Percentiles rank a stretch among this genome's conserved stretches.
Conservation (phyloP, 257 asterid genomes). For the Ajuga chamaepitys region DNA sequence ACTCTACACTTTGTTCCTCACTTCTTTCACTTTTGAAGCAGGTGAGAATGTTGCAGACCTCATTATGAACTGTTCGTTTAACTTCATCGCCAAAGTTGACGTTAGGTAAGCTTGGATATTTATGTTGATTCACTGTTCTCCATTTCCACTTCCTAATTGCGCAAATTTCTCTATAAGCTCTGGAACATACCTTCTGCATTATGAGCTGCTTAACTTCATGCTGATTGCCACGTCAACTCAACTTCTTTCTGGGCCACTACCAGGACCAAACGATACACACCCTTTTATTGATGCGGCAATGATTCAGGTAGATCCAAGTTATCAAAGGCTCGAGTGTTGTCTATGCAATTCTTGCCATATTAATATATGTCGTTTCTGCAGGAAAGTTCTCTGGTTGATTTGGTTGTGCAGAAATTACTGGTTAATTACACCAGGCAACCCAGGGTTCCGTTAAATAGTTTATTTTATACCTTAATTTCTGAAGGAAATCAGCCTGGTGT, state of each 20-base stretch:
- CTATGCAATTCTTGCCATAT: neutral
- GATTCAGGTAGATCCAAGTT: conserved; percentile 53
- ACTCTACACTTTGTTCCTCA: neutral
- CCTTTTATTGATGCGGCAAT: conserved; percentile 84
- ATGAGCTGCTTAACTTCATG: conserved; percentile 80
- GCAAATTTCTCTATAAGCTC: conserved; percentile 34
- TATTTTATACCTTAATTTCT: conserved; percentile 46
- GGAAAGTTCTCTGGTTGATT: conserved; percentile 61
- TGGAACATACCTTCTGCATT: conserved; percentile 66
- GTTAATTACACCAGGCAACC: conserved; percentile 63
- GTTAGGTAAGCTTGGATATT: conserved; percentile 49
- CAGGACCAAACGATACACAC: conserved; percentile 71
- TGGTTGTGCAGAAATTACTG: conserved; percentile 54
- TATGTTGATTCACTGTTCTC: conserved; percentile 12
- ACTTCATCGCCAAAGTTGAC: conserved; percentile 72
- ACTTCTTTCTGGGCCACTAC: conserved; percentile 83
- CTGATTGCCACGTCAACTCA: conserved; percentile 80
- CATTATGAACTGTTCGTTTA: conserved; percentile 56
- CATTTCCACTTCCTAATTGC: conserved; percentile 21
- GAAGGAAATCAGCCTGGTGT: conserved; percentile 71
- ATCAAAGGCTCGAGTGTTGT: neutral
- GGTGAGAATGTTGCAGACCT: conserved; percentile 55
- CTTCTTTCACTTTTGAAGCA: conserved; percentile 23
- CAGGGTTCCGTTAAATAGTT: conserved; percentile 41
- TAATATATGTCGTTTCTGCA: conserved; percentile 31